Conservation (phyloP, 2,329 filamentous ascomycete genomes). For the Colletotrichum graminicola region DNA sequence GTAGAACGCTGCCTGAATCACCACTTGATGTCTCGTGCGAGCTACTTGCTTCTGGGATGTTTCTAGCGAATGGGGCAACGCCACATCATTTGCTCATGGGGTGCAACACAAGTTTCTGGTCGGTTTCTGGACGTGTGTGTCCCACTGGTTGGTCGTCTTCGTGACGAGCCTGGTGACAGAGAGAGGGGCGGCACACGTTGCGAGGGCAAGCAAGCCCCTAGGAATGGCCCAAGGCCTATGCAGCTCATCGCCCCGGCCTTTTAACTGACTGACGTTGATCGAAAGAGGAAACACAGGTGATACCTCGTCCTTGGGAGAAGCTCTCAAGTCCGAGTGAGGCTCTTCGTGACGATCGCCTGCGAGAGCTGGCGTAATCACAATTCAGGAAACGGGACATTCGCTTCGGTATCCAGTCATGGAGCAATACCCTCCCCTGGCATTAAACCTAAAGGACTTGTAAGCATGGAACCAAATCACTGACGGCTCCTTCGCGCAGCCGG, state of each 20-base stretch:
- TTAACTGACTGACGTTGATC: background rate
- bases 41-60: background rate
- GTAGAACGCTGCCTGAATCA: background rate
- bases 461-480: background rate
- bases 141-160: background rate
- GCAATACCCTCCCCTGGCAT: background rate
- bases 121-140: background rate
- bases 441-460: background rate
- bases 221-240: background rate
- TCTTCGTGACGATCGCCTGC: background rate
- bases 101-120: background rate
- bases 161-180: background rate
- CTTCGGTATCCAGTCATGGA: background rate
- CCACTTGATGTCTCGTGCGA: background rate
- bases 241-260: background rate
- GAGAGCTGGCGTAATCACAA: background rate
- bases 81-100: conserved; percentile 4
- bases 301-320: background rate
- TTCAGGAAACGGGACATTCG: background rate
- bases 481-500: background rate
- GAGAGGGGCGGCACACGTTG: background rate
- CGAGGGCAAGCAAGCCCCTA: background rate
- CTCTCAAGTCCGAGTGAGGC: background rate
- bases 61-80: conserved; percentile 11
- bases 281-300: too few relatives aligned